Conservation (phyloP, 768 basidiomycete genomes). For the Brasilioporus rufonigricans region DNA sequence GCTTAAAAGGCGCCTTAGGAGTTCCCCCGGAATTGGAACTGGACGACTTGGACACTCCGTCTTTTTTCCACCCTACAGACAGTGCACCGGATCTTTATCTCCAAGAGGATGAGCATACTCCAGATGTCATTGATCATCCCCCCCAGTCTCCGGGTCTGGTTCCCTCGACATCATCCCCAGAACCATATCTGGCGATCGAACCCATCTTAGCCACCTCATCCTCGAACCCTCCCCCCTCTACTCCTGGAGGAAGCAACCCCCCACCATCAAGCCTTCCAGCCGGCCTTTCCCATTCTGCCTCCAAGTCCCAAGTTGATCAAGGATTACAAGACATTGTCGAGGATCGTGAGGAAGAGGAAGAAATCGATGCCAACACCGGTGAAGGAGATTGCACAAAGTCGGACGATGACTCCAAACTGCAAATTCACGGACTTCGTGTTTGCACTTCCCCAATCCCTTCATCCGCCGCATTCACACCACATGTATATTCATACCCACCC, state of each 20-base stretch:
- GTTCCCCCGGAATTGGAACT: conserved; percentile 82
- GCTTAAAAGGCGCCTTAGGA: conserved; percentile 83
- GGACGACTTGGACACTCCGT: conserved; percentile 39
- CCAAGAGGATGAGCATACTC: not conserved
- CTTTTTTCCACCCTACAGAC: not conserved
- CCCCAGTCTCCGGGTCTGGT: not conserved
- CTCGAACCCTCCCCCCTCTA: conserved; percentile 14
- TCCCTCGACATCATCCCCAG: conserved; percentile 16
- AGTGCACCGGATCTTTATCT: not conserved
- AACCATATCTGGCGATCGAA: conserved; percentile 41
- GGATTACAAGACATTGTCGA: conserved; percentile 55
- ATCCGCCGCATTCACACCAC: conserved; percentile 23
- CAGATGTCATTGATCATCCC: not conserved
- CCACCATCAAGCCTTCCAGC: conserved; percentile 39
- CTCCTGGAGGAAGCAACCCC: conserved; percentile 28
- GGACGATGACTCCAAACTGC: conserved; percentile 24
- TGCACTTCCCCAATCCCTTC: conserved; percentile 41
- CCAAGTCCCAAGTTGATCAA: conserved; percentile 26
- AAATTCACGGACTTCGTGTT: conserved; percentile 60
- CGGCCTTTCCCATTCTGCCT: conserved; percentile 29
- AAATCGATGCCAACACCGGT: conserved; percentile 15
- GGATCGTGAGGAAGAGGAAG: conserved; percentile 50
- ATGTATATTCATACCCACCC: conserved; percentile 24
- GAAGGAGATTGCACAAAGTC: conserved; percentile 19
- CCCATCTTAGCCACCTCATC: conserved; percentile 45